These are phyloP conservation scores for Panaeolus papilionaceus DNA, from an alignment of 768 basidiomycete genomes.

Conservation along the genomic window DNA sequence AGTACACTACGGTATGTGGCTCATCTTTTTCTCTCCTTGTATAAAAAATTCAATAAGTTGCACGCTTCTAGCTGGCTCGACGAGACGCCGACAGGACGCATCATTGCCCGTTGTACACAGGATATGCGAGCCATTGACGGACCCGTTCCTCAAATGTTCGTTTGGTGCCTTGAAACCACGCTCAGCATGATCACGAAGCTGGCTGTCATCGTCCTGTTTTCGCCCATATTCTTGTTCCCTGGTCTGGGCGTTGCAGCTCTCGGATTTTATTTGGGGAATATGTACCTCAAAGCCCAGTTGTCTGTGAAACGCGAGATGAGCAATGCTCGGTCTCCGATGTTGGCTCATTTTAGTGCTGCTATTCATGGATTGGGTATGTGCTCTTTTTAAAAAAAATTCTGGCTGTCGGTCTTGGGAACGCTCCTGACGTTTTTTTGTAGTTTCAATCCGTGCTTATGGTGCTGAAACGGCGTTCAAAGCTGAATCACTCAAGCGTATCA, in stretches of 20 bases:
- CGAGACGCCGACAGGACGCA: slow-evolving; percentile 26
- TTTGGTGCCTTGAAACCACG: slow-evolving; percentile 35
- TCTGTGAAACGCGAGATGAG: slow-evolving; percentile 49
- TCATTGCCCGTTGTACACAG: slow-evolving; percentile 28
- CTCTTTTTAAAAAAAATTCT: background rate
- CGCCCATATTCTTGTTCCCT: slow-evolving; percentile 48
- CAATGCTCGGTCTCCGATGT: slow-evolving; percentile 29
- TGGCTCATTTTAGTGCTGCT: slow-evolving; percentile 38
- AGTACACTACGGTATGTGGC: slow-evolving; percentile 25
- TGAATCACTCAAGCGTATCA: slow-evolving; percentile 54
- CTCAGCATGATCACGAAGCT: slow-evolving; percentile 46
- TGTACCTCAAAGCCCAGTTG: slow-evolving; percentile 50
- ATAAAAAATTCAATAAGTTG: too few relatives aligned
- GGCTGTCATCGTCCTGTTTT: slow-evolving; percentile 48
- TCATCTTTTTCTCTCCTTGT: background rate
- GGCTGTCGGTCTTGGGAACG: background rate
- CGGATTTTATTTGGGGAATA: slow-evolving; percentile 47
- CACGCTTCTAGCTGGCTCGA: slow-evolving; percentile 37
- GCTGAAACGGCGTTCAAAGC: slow-evolving; percentile 54
- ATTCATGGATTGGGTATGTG: slow-evolving; percentile 58
- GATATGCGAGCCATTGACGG: slow-evolving; percentile 54
- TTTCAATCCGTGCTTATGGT: slow-evolving; percentile 68
- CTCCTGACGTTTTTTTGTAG: slow-evolving; percentile 26
- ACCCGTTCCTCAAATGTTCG: slow-evolving; percentile 35
- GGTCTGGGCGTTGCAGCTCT: slow-evolving; percentile 44